Conservation (phyloP, 768 basidiomycete genomes). For the Tricholoma matsutake region DNA sequence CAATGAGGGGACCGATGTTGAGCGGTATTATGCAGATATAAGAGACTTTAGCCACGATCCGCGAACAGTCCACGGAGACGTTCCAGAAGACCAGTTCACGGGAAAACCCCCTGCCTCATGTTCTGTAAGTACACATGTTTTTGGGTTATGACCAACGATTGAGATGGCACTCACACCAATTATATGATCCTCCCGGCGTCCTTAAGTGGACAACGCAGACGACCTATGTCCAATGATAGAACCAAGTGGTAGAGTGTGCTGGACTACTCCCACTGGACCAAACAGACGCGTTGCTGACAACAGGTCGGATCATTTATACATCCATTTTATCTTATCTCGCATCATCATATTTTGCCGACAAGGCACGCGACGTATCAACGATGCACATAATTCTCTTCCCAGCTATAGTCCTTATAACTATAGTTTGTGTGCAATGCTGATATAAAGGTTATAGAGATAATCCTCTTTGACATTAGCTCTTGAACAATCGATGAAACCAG, state of each 20-base stretch:
- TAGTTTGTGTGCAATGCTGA: neutral
- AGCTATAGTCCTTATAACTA: neutral
- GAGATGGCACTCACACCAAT: conserved; percentile 23
- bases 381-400: neutral
- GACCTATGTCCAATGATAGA: conserved; percentile 13
- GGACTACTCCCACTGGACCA: conserved; percentile 13
- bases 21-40: conserved; percentile 4
- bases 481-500: neutral
- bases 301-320: conserved; percentile 19
- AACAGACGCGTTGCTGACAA: neutral
- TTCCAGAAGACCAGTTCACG: conserved; percentile 28
- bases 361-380: neutral
- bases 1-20: conserved; percentile 13
- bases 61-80: conserved; percentile 20
- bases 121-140: conserved; percentile 46
- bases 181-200: conserved; percentile 9
- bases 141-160: conserved; percentile 22
- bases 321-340: conserved; percentile 22
- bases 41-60: conserved; percentile 17
- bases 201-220: conserved; percentile 11
- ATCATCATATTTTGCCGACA: conserved; percentile 4
- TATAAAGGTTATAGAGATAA: neutral
- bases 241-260: conserved; percentile 13
- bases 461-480: neutral
- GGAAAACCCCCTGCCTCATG: conserved; percentile 54